Evolutionary conservation across 805 yeast species (phyloP).

Genomic region (Nakazawaea molendinolei): DNA sequence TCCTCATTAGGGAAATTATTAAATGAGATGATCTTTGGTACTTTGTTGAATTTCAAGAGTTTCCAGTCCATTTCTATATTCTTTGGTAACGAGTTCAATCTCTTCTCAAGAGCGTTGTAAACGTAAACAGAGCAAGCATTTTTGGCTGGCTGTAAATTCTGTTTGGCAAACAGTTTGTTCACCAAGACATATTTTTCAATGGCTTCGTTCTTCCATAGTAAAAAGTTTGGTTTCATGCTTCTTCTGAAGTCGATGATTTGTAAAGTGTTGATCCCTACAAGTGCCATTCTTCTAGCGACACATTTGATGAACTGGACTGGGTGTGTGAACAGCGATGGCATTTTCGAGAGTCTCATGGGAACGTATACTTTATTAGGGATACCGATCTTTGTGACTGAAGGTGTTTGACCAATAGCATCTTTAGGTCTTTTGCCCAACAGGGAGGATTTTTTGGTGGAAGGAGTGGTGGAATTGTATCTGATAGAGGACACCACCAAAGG

Average conservation of each 20-base stretch:
- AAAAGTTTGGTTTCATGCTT: slow-evolving; percentile 52
- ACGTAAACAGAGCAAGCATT: slow-evolving; percentile 55
- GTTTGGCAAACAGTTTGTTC: slow-evolving; percentile 74
- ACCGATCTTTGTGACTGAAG: slow-evolving; percentile 27
- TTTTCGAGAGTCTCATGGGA: slow-evolving; percentile 40
- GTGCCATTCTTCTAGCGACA: slow-evolving; percentile 54
- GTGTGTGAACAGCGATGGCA: slow-evolving; percentile 34
- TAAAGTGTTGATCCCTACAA: slow-evolving; percentile 61
- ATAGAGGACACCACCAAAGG: too few relatives aligned
- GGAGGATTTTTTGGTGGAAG: too few relatives aligned
- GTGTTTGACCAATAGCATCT: slow-evolving; percentile 17
- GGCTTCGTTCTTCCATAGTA: slow-evolving; percentile 81
- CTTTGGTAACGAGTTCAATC: slow-evolving; percentile 51
- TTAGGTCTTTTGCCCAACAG: too few relatives aligned
- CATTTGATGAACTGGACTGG: slow-evolving; percentile 40
- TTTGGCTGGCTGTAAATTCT: slow-evolving; percentile 40
- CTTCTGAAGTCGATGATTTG: slow-evolving; percentile 39
- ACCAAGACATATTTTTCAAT: slow-evolving; percentile 69
- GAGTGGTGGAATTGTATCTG: too few relatives aligned
- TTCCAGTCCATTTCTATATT: slow-evolving; percentile 68
- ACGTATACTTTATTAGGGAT: slow-evolving; percentile 35
- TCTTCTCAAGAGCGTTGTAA: slow-evolving; percentile 44
- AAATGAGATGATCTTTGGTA: slow-evolving; percentile 69
- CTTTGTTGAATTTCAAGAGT: slow-evolving; percentile 56
- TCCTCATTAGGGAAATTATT: slow-evolving; percentile 43